A percentile compares a stretch with the other conserved stretches of the same genome.
Evolutionary conservation across 345 rosid species (phyloP).

Genomic region (Eucalyptus rudis): DNA sequence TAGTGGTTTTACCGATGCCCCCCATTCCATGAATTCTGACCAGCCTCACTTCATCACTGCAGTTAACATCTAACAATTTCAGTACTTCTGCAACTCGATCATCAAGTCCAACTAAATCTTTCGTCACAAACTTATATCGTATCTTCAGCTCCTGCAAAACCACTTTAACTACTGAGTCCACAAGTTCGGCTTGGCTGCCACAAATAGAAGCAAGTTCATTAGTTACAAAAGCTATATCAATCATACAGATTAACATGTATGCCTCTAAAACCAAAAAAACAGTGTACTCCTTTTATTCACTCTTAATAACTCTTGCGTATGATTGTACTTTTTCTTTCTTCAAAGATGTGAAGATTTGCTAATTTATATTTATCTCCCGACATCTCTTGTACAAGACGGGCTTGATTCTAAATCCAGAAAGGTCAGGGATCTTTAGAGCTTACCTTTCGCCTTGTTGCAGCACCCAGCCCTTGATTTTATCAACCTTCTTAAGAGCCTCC

Average conservation of each 20-base stretch:
- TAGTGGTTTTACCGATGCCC: neutral
- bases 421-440: accelerated
- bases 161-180: too few species aligned
- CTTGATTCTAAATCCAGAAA: too few species aligned
- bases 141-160: neutral
- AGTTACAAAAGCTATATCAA: too few species aligned
- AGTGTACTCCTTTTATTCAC: too few species aligned
- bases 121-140: neutral
- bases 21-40: neutral
- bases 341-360: too few species aligned
- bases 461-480: neutral
- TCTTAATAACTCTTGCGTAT: too few species aligned
- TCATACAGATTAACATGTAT: too few species aligned
- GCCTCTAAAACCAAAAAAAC: too few species aligned
- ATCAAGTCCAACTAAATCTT: neutral
- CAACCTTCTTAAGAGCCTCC: neutral
- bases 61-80: neutral
- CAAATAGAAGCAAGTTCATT: too few species aligned
- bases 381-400: accelerated
- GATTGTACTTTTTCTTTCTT: too few species aligned
- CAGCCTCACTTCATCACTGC: neutral
- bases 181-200: too few species aligned
- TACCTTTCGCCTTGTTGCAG: neutral
- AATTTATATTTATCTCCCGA: too few species aligned
- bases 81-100: neutral